phyloP scores from a whole-genome alignment of 345 rosid genomes.

The Anacardium occidentale region DNA sequence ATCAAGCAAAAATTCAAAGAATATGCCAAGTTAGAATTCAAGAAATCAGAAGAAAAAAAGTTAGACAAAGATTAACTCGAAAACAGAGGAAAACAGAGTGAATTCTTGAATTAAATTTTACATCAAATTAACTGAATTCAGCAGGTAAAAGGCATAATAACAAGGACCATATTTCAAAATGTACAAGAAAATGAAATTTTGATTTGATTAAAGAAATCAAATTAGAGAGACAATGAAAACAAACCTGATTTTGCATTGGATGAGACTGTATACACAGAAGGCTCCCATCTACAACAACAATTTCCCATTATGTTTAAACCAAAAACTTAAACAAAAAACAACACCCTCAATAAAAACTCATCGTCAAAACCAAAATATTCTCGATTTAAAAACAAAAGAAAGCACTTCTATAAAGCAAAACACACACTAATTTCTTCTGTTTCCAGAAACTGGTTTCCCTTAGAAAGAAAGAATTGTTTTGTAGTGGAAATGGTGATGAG shows the following conservation, averaged over 20 bases:
- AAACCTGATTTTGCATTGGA: constrained; percentile 90
- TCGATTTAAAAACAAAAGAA: constrained; percentile 15
- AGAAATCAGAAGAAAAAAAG: neutral
- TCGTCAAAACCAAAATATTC: constrained; percentile 22
- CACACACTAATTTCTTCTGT: neutral
- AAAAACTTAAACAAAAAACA: constrained; percentile 11
- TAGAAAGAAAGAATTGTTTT: constrained; percentile 22
- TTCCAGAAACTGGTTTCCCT: neutral
- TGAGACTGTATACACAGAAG: constrained; percentile 73
- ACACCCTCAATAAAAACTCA: constrained; percentile 21
- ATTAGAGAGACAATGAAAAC: constrained; percentile 1
- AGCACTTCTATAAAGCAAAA: constrained; percentile 12
- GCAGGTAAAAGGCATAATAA: neutral
- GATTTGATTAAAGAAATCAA: neutral
- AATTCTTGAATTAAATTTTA: neutral
- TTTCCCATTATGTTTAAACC: constrained; percentile 60
- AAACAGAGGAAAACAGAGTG: constrained; percentile 4
- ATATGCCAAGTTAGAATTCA: neutral
- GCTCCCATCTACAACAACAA: constrained; percentile 73
- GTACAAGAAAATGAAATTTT: neutral
- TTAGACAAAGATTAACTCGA: neutral
- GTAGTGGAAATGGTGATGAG: constrained; percentile 15
- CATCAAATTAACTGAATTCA: neutral
- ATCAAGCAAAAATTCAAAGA: neutral
- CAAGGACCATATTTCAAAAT: neutral